Conservation (phyloP, 2,329 filamentous ascomycete species). For the Aspergillus pseudotamarii region DNA sequence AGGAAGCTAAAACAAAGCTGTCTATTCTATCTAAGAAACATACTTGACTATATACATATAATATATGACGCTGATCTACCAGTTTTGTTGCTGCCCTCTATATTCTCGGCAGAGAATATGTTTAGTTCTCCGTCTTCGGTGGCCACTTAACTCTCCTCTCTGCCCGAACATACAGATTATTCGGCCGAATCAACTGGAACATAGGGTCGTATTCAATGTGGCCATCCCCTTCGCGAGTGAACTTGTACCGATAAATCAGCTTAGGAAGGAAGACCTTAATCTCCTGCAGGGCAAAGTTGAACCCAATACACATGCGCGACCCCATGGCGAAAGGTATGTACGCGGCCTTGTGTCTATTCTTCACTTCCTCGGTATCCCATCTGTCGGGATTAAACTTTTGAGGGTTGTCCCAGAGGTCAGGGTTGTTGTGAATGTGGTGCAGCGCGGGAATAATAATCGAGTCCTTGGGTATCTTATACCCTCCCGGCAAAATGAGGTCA, state of each 20-base stretch:
- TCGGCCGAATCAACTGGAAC: slow-evolving; percentile 32
- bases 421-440: slow-evolving; percentile 53
- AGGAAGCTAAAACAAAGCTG: not conserved
- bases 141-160: slow-evolving; percentile 29
- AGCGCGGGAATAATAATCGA: slow-evolving; percentile 56
- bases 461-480: slow-evolving; percentile 58
- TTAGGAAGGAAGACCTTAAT: slow-evolving; percentile 60
- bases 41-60: not conserved
- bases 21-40: not conserved
- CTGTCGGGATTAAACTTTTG: slow-evolving; percentile 61
- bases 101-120: not conserved
- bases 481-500: slow-evolving; percentile 63
- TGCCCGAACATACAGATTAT: slow-evolving; percentile 29
- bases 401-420: slow-evolving; percentile 60
- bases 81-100: not conserved
- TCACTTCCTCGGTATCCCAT: slow-evolving; percentile 59
- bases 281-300: slow-evolving; percentile 66
- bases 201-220: slow-evolving; percentile 42
- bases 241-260: slow-evolving; percentile 62
- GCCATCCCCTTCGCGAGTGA: slow-evolving; percentile 52
- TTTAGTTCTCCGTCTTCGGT: slow-evolving; percentile 17
- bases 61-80: not conserved
- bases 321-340: slow-evolving; percentile 65
- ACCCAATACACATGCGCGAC: slow-evolving; percentile 62
- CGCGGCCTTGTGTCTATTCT: slow-evolving; percentile 52